A percentile compares a stretch with the other conserved stretches of the same genome.
Evolutionary conservation across 192 early-diverging fungal genomes (phyloP).

Genomic region (Backusella morwellensis): DNA sequence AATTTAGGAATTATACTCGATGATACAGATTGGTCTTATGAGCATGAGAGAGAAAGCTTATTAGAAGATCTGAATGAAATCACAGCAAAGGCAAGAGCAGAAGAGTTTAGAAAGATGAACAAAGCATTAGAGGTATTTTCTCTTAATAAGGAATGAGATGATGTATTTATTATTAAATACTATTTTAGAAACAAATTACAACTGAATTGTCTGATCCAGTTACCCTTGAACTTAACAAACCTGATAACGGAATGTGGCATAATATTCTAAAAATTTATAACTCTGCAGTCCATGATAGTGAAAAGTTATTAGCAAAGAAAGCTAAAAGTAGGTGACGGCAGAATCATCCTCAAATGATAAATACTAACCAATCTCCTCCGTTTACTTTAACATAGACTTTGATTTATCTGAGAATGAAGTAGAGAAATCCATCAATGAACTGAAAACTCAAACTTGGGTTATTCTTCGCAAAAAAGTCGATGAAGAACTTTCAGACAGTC

Average conservation of each 20-base stretch:
- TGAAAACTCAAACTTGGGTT: slow-evolving; percentile 75
- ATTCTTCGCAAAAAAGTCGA: slow-evolving; percentile 67
- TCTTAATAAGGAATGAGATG: slow-evolving; percentile 5
- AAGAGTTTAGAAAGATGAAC: slow-evolving; percentile 67
- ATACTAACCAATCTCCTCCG: not conserved
- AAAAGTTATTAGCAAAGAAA: slow-evolving; percentile 46
- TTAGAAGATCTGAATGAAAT: slow-evolving; percentile 60
- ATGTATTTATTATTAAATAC: slow-evolving; percentile 23
- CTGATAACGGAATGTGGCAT: slow-evolving; percentile 68
- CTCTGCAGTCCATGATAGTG: slow-evolving; percentile 51
- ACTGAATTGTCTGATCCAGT: slow-evolving; percentile 69
- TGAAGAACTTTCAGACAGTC: slow-evolving; percentile 81
- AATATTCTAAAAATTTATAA: slow-evolving; percentile 61
- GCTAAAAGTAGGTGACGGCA: slow-evolving; percentile 39
- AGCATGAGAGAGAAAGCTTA: slow-evolving; percentile 57
- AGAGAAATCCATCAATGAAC: slow-evolving; percentile 43
- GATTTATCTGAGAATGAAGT: slow-evolving; percentile 54
- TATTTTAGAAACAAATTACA: slow-evolving; percentile 43
- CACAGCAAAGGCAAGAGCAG: slow-evolving; percentile 52
- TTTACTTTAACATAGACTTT: slow-evolving; percentile 26
- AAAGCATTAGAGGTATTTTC: slow-evolving; percentile 45
- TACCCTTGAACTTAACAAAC: slow-evolving; percentile 66
- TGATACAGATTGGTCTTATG: slow-evolving; percentile 71
- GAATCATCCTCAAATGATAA: not conserved
- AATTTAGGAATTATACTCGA: slow-evolving; percentile 48